Evolutionary conservation across 495 filamentous ascomycete species (phyloP), one percentile per base, ranked within the genome.

Genomic region (Penicillium bovifimosum): DNA sequence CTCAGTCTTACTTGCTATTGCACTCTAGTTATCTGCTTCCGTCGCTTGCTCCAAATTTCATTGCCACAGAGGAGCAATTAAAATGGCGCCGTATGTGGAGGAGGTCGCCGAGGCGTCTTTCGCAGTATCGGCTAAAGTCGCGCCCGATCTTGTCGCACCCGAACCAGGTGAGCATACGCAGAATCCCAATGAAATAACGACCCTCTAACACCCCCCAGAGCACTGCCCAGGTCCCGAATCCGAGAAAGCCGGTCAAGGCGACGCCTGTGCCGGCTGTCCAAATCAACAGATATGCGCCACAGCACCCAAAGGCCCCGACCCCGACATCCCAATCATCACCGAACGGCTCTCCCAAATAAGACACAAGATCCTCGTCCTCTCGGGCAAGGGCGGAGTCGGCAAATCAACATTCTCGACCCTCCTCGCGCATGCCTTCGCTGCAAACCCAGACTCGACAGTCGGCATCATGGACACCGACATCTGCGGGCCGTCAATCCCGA

Each of bases 381-480:
- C 86, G 38, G 93, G 93, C 53, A 98, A 98, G 78, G 93, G 93
- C 52, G 93, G 93, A 35, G 93, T 98, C 11, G 93, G 93, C 17
- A 98, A 98, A 66, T 90, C 85, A 35, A 96, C 95, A 0, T 93
- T 97, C 61, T 88, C 87, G 1, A 83, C 83, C 0, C 82, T 96
- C 51, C 82, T 98, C 0, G 86, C 90, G 9, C 86, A 93, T 60
- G 91, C 85, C 1, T 92, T 97, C 48, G 90, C 95, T 1, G 76
- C 81, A 11, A 86, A 92, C 64, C 79, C 83, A 2, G 81, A 82
- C 9, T 82, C 70, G 16, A 87, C 83, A 9, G 86, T 98, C 5
- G 92, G 91, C 9, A 82, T 98, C 46, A 95, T 96, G 87, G 93
- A 98, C 63, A 92, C 92, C 1, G 93, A 98, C 70, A 93, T 98